phyloP scores from a whole-genome alignment of 495 filamentous ascomycete genomes.

The Cercophora sp. region DNA sequence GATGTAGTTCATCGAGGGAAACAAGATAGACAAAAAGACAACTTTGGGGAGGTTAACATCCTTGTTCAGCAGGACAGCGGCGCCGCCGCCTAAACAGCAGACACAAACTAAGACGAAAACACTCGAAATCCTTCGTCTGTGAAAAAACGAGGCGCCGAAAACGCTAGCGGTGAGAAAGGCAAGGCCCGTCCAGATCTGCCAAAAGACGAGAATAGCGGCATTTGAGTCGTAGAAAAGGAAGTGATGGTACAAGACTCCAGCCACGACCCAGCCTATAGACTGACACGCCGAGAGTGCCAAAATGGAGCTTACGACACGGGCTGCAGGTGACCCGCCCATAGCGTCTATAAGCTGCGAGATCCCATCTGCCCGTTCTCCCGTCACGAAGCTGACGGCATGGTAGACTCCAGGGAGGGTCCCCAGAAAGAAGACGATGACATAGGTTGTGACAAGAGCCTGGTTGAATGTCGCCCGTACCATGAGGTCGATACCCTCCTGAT shows the following conservation, averaged over 20 bases:
- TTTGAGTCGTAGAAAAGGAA: slow-evolving; percentile 60
- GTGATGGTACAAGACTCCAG: slow-evolving; percentile 43
- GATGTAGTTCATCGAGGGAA: slow-evolving; percentile 22
- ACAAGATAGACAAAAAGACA: slow-evolving; percentile 13
- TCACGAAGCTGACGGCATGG: slow-evolving; percentile 49
- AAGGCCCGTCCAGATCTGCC: slow-evolving; percentile 56
- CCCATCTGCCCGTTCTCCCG: slow-evolving; percentile 66
- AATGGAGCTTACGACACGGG: slow-evolving; percentile 10
- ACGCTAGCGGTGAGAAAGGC: slow-evolving; percentile 62
- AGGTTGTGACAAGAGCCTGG: slow-evolving; percentile 1
- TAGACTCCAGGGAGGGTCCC: slow-evolving; percentile 13
- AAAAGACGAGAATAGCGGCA: slow-evolving; percentile 56
- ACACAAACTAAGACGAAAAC: slow-evolving; percentile 18
- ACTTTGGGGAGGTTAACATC: slow-evolving; percentile 4
- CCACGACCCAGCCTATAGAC: slow-evolving; percentile 36
- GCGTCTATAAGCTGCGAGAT: slow-evolving; percentile 72
- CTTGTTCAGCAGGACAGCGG: slow-evolving; percentile 11
- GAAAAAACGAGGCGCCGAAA: slow-evolving; percentile 66
- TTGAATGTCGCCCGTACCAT: not conserved
- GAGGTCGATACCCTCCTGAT: slow-evolving; percentile 5
- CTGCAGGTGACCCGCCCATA: slow-evolving; percentile 44
- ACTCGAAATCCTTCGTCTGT: slow-evolving; percentile 48
- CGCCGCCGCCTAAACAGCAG: slow-evolving; percentile 14
- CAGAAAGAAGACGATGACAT: slow-evolving; percentile 19
- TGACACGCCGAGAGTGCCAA: slow-evolving; percentile 11